Percentiles rank a stretch among this genome's conserved stretches.
These are phyloP conservation scores for Hypoxylon crocopeplum DNA, from an alignment of 495 filamentous ascomycete genomes.

Conservation along the genomic window DNA sequence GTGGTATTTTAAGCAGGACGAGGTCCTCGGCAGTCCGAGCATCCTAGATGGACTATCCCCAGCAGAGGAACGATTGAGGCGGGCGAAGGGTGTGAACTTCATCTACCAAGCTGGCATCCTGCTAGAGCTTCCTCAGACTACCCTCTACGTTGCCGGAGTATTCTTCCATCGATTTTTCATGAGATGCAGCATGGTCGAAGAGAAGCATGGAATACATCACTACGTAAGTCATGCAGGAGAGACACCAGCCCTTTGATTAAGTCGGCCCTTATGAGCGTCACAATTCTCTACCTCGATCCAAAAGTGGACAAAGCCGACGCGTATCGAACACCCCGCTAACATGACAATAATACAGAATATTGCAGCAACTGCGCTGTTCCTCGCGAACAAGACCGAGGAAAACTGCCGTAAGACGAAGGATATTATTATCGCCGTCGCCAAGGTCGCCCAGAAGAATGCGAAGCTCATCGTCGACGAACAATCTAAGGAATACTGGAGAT, in stretches of 20 bases:
- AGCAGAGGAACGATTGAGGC: slow-evolving; percentile 75
- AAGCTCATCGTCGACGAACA: slow-evolving; percentile 90
- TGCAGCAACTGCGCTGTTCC: slow-evolving; percentile 86
- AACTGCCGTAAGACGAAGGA: slow-evolving; percentile 93
- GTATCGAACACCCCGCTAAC: background rate
- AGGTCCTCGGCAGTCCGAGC: slow-evolving; percentile 82
- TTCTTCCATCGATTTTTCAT: slow-evolving; percentile 97
- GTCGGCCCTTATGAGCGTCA: background rate
- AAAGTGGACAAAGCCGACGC: background rate
- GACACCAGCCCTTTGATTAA: background rate
- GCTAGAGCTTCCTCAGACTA: slow-evolving; percentile 90
- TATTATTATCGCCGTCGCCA: slow-evolving; percentile 87
- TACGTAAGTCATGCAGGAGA: slow-evolving; percentile 64
- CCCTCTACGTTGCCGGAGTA: slow-evolving; percentile 87
- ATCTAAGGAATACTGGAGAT: slow-evolving; percentile 95
- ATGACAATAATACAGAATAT: slow-evolving; percentile 60
- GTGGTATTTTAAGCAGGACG: slow-evolving; percentile 89
- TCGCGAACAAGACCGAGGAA: slow-evolving; percentile 96
- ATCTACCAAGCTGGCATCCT: slow-evolving; percentile 93
- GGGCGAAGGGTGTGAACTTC: slow-evolving; percentile 94
- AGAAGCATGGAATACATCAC: slow-evolving; percentile 77
- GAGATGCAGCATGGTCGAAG: slow-evolving; percentile 76
- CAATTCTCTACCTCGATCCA: background rate
- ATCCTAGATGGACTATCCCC: slow-evolving; percentile 79
- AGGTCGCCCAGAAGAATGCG: slow-evolving; percentile 91